Conservation (phyloP, 1,284 basidiomycete genomes). For the Afroboletus lepidellus region DNA sequence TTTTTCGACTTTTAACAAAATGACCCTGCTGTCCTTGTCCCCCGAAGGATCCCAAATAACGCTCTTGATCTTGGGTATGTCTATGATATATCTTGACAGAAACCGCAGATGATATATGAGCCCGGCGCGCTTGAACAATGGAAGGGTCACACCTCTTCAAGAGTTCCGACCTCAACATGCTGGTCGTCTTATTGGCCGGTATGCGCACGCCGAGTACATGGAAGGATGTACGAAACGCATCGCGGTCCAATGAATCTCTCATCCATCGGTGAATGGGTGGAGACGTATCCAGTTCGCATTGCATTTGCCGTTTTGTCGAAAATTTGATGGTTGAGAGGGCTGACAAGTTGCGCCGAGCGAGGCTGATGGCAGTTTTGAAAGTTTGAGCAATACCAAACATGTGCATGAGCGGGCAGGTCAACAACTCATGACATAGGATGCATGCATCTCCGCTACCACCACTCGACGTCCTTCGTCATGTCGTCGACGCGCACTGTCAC, state of each 20-base stretch:
- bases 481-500: conserved; percentile 80
- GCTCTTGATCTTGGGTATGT: conserved; percentile 63
- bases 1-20: conserved; percentile 59
- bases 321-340: conserved; percentile 2
- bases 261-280: conserved; percentile 52
- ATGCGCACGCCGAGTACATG: conserved; percentile 68
- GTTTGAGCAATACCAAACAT: conserved; percentile 22
- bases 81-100: conserved; percentile 48
- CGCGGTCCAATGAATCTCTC: conserved; percentile 53
- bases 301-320: conserved; percentile 14
- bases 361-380: conserved; percentile 4
- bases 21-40: conserved; percentile 48
- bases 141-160: conserved; percentile 55
- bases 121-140: background rate
- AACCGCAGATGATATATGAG: background rate
- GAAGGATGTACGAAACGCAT: conserved; percentile 61
- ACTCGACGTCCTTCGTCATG: conserved; percentile 52
- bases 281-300: conserved; percentile 47
- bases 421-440: background rate
- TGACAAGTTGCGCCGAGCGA: conserved; percentile 3
- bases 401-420: background rate
- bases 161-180: conserved; percentile 52
- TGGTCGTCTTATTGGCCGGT: conserved; percentile 54
- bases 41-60: conserved; percentile 54
- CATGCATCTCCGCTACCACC: conserved; percentile 16